phyloP scores from a whole-genome alignment of 306 rosid genomes.

The Medicago arabica region DNA sequence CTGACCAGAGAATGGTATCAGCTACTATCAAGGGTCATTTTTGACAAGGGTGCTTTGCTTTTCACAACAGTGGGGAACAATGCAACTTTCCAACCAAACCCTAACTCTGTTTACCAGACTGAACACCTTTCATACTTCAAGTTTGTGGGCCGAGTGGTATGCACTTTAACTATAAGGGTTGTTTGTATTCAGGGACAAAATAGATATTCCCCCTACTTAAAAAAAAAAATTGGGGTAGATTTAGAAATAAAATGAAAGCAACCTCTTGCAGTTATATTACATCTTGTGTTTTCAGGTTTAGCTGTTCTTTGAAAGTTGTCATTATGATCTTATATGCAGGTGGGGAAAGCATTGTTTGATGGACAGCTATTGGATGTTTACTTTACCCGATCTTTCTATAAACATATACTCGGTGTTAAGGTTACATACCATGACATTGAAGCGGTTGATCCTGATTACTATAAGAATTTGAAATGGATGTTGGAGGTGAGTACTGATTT shows the following conservation, averaged over 20 bases:
- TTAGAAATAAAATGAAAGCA: conserved; percentile 3
- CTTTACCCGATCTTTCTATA: conserved; percentile 98
- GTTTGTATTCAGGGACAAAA: background rate
- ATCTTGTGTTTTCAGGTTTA: conserved; percentile 18
- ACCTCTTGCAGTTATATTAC: background rate
- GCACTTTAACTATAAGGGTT: conserved; percentile 26
- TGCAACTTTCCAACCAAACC: conserved; percentile 97
- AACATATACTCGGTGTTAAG: conserved; percentile 94
- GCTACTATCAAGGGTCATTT: conserved; percentile 89
- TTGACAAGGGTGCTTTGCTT: conserved; percentile 97
- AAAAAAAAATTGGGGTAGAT: background rate
- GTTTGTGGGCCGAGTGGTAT: conserved; percentile 99
- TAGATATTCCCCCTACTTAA: background rate
- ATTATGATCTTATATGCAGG: conserved; percentile 61
- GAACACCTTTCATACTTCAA: conserved; percentile 99
- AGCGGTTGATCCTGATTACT: conserved; percentile 98
- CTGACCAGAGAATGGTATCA: conserved; percentile 99
- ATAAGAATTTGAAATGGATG: conserved; percentile 99
- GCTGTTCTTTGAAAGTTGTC: conserved; percentile 35
- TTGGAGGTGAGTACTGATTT: conserved; percentile 74
- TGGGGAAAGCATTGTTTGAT: conserved; percentile 96
- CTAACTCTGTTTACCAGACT: conserved; percentile 96
- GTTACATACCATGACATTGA: conserved; percentile 99
- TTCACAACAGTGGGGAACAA: conserved; percentile 96
- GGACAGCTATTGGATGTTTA: conserved; percentile 98